phyloP scores from a whole-genome alignment of 108 stramenopile genomes.

The Skeletonema potamos region DNA sequence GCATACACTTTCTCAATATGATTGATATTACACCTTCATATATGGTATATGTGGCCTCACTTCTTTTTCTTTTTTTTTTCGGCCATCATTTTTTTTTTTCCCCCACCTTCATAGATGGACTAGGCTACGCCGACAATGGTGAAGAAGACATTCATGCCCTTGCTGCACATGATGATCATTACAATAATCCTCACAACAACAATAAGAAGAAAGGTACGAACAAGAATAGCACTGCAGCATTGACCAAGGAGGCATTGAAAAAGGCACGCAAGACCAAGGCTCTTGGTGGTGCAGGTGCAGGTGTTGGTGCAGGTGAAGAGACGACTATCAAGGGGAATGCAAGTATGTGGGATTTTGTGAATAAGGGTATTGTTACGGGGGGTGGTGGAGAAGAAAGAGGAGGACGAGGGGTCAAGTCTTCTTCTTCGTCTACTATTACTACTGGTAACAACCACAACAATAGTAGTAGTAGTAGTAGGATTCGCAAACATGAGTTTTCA shows the following conservation, averaged over 20 bases:
- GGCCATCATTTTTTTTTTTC: background rate
- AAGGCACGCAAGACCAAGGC: slow-evolving; percentile 67
- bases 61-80: background rate
- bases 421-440: slow-evolving; percentile 16
- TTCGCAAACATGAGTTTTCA: slow-evolving; percentile 2
- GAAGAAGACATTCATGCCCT: slow-evolving; percentile 89
- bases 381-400: background rate
- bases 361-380: slow-evolving; percentile 38
- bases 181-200: background rate
- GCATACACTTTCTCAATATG: no score
- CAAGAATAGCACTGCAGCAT: slow-evolving; percentile 45
- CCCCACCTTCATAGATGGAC: slow-evolving; percentile 64
- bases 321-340: no score
- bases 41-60: background rate
- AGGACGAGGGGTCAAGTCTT: no score
- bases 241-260: slow-evolving; percentile 63
- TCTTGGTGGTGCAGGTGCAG: slow-evolving; percentile 7
- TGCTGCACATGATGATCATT: slow-evolving; percentile 31
- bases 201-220: slow-evolving; percentile 39
- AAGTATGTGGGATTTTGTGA: slow-evolving; percentile 84
- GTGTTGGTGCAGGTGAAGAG: no score
- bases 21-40: no score
- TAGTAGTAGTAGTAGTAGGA: background rate
- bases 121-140: slow-evolving; percentile 98
- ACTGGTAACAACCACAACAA: background rate